phyloP scores from a whole-genome alignment of 345 rosid genomes.

The Mercurialis annua region DNA sequence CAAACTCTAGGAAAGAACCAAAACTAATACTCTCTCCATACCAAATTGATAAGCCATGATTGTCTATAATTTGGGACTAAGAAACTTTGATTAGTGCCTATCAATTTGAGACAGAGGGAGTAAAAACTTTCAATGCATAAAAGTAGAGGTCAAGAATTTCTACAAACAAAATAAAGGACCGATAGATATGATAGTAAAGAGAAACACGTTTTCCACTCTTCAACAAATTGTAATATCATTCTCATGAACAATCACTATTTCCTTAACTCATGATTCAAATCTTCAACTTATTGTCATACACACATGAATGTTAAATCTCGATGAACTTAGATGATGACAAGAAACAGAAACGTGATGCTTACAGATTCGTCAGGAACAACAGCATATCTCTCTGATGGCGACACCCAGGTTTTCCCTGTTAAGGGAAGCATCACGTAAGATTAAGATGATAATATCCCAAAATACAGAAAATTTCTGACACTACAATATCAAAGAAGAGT shows the following conservation, averaged over 20 bases:
- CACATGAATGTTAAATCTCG: neutral
- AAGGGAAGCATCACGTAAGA: slow-evolving; percentile 10
- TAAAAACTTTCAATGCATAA: neutral
- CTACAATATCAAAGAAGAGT: neutral
- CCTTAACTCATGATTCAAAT: neutral
- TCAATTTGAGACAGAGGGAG: too few relatives aligned
- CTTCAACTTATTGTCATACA: neutral
- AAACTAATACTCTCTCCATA: too few relatives aligned
- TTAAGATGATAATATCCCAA: neutral
- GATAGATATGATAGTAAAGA: neutral
- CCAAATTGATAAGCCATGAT: too few relatives aligned
- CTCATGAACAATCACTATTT: neutral
- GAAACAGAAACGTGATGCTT: slow-evolving; percentile 24
- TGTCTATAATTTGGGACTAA: too few relatives aligned
- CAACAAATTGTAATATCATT: neutral
- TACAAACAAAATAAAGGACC: neutral
- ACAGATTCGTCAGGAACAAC: slow-evolving; percentile 88
- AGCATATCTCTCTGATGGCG: slow-evolving; percentile 87
- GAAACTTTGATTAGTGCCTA: too few relatives aligned
- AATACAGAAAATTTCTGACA: neutral
- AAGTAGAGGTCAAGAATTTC: neutral
- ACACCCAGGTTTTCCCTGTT: slow-evolving; percentile 83
- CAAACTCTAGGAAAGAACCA: too few relatives aligned
- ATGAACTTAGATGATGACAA: neutral
- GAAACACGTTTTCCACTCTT: neutral